Evolutionary conservation across 1,284 basidiomycete genomes (phyloP), one percentile per base, ranked within the genome.

Genomic region (Wallemia mellicola): DNA sequence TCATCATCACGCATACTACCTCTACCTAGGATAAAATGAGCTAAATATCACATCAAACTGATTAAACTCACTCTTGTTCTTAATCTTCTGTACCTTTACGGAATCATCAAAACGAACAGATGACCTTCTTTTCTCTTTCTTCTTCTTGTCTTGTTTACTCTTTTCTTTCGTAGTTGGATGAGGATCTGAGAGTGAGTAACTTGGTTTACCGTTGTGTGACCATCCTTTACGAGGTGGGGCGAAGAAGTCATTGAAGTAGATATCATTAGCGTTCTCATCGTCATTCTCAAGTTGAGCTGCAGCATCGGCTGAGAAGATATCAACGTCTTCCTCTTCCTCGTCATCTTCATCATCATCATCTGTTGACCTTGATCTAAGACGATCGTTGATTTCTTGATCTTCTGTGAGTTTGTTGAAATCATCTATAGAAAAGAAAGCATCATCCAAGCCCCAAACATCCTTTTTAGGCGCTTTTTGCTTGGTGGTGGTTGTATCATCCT

Each of bases 361-460:
- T 9, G 62, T 59, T 82, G n/a, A n/a, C 73, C 57, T 70, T 73
- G 58, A 83, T 82, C 64, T 73, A 73, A 2, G 81, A 15, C 77
- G 73, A 14, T 73, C 73, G 61, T 73, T 76, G 17, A 81, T 79
- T 70, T 94, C 88, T 5, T 80, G 77, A 64, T 79, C 79, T 68
- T 86, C 83, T 1, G 83, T 83, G 69, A 88, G 79, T 2, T 81
- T 77, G 68, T 96, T 94, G 73, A 98, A 96, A 24, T 80, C 76
- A 60, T 80, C 79, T 60, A 96, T 78, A 60, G 84, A 79, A 71
- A 98, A 98, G 73, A 98, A 96, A 26, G 77, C 79, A 68, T 96
- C 92, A 70, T 96, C 83, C n/a, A 96, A 77, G 5, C 55, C 55
- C 25, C 27, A 28, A 15, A 57, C 55, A 24, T 57, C 55, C 27